Conservation (phyloP, 1,284 basidiomycete species). For the Athelia sp. region DNA sequence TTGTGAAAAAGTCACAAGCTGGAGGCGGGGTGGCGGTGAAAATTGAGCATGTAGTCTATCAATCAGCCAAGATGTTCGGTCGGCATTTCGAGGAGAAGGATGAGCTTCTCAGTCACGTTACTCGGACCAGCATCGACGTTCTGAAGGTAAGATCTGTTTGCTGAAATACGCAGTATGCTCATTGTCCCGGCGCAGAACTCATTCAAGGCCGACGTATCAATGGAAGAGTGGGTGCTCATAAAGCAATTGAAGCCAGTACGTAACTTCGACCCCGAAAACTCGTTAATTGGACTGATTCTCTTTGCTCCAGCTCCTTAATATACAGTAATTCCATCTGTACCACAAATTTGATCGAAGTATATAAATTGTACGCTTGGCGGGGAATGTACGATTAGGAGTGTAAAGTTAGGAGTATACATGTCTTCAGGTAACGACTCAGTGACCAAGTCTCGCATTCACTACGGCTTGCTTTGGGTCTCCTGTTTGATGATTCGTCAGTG, state of each 20-base stretch:
- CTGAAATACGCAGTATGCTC: constrained; percentile 7
- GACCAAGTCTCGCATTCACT: no score
- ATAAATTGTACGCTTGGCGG: no score
- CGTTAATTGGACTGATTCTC: not conserved
- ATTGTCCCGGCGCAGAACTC: constrained; percentile 45
- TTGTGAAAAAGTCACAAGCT: constrained; percentile 90
- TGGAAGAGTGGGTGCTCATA: constrained; percentile 93
- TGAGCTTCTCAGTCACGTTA: constrained; percentile 88
- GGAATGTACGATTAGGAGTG: no score
- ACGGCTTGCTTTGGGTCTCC: not conserved
- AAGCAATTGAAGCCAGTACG: constrained; percentile 86
- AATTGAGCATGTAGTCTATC: constrained; percentile 96
- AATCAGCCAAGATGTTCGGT: constrained; percentile 92
- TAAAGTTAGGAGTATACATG: no score
- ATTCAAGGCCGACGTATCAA: constrained; percentile 88
- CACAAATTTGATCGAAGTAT: no score
- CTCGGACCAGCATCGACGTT: constrained; percentile 91
- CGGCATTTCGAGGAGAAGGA: constrained; percentile 96
- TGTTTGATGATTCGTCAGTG: not conserved
- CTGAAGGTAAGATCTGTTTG: constrained; percentile 62
- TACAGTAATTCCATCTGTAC: no score
- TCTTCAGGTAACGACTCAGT: no score
- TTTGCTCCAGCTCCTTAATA: constrained; percentile 40
- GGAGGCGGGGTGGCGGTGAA: constrained; percentile 98
- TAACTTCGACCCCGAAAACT: constrained; percentile 4